phyloP scores from a whole-genome alignment of 176 grass and related monocot genomes.

The Triticum dicoccoides region DNA sequence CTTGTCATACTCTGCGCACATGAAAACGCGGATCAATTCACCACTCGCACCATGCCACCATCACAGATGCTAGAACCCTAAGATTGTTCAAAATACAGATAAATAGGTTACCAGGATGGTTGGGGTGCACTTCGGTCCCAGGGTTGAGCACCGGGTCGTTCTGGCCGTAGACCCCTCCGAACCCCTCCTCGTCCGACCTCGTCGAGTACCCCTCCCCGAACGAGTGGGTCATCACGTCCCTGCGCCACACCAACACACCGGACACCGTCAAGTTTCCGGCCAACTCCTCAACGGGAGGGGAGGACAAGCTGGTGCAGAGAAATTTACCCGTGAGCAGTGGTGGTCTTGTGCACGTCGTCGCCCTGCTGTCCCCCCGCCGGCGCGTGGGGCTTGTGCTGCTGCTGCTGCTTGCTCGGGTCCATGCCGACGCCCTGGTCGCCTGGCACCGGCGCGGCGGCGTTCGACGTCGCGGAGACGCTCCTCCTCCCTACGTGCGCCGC shows the following conservation, averaged over 20 bases:
- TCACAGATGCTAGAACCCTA: neutral
- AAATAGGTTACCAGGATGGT: slow-evolving; percentile 47
- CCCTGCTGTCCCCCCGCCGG: neutral
- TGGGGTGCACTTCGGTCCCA: slow-evolving; percentile 12
- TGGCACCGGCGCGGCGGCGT: neutral
- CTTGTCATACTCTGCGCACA: slow-evolving; percentile 46
- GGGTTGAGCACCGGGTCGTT: slow-evolving; percentile 26
- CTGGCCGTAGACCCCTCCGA: slow-evolving; percentile 58
- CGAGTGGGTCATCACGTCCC: slow-evolving; percentile 68
- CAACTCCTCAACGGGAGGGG: neutral
- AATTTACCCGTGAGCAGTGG: neutral
- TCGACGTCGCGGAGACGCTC: slow-evolving; percentile 26
- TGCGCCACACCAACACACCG: neutral
- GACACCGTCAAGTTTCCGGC: neutral
- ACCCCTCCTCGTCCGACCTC: slow-evolving; percentile 73
- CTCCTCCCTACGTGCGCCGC: neutral
- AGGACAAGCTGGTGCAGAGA: neutral
- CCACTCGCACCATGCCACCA: neutral
- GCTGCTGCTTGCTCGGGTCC: slow-evolving; percentile 46
- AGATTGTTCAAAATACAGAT: neutral
- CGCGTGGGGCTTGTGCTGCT: slow-evolving; percentile 14
- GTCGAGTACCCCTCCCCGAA: slow-evolving; percentile 82
- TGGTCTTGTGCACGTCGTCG: slow-evolving; percentile 30
- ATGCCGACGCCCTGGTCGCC: slow-evolving; percentile 39
- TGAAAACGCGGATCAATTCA: neutral